Conservation (phyloP, 2,329 filamentous ascomycete genomes). For the Pyrenophora seminiperda region DNA sequence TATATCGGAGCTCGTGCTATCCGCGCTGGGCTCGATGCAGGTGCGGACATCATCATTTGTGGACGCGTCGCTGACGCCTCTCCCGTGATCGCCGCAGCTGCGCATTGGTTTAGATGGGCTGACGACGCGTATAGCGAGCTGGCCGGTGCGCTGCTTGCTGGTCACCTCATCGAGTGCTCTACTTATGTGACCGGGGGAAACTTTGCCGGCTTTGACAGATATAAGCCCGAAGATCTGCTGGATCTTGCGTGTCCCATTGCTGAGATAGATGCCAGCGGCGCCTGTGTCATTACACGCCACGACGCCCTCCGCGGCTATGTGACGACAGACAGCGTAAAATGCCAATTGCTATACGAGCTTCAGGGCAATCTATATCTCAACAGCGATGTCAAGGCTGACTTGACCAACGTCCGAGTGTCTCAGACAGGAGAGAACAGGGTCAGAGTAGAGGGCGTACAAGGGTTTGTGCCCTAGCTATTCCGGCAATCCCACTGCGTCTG, state of each 20-base stretch:
- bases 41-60: slow-evolving; percentile 44
- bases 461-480: too few species aligned
- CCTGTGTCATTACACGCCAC: slow-evolving; percentile 58
- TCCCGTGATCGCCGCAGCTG: slow-evolving; percentile 58
- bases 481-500: too few species aligned
- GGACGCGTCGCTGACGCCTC: slow-evolving; percentile 44
- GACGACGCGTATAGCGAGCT: slow-evolving; percentile 56
- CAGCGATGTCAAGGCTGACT: slow-evolving; percentile 51
- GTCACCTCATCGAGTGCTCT: slow-evolving; percentile 53
- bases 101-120: slow-evolving; percentile 61
- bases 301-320: slow-evolving; percentile 48
- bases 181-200: slow-evolving; percentile 61
- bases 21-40: slow-evolving; percentile 35
- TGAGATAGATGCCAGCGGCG: slow-evolving; percentile 55
- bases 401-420: slow-evolving; percentile 44
- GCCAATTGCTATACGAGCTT: slow-evolving; percentile 55
- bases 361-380: slow-evolving; percentile 55
- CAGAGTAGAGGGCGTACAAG: too few species aligned
- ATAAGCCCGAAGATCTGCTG: slow-evolving; percentile 48
- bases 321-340: slow-evolving; percentile 43
- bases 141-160: slow-evolving; percentile 52
- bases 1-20: slow-evolving; percentile 57
- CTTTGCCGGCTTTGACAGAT: slow-evolving; percentile 59
- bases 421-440: slow-evolving; percentile 38
- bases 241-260: slow-evolving; percentile 57